Evolutionary conservation across 1,139 yeast species (phyloP).

Genomic region (Sugiyamaella grinbergsii): DNA sequence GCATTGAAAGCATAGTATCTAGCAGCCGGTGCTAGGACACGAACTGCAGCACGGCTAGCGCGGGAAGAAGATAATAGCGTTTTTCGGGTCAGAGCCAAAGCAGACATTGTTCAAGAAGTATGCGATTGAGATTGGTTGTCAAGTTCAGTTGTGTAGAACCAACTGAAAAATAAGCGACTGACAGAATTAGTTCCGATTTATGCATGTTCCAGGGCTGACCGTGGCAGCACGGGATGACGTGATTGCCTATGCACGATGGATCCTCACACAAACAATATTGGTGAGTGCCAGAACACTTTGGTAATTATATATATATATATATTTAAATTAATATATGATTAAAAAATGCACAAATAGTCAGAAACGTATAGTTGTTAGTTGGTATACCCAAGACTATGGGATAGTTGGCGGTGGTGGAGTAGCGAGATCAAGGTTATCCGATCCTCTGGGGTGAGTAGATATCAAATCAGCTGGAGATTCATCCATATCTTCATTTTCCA

Average conservation of each 20-base stretch:
- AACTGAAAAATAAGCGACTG: not conserved
- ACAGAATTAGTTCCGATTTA: not conserved
- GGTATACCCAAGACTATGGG: slow-evolving; percentile 1
- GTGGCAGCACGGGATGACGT: not conserved
- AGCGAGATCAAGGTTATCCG: not conserved
- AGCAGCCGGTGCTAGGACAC: slow-evolving; percentile 15
- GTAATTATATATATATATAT: no score
- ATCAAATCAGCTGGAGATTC: slow-evolving; percentile 2
- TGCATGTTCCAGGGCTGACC: not conserved
- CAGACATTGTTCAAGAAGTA: slow-evolving; percentile 9
- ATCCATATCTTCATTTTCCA: slow-evolving; percentile 31
- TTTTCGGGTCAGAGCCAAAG: slow-evolving; percentile 14
- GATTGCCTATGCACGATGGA: not conserved
- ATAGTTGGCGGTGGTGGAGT: slow-evolving; percentile 8
- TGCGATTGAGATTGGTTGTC: not conserved
- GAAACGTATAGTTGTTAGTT: not conserved
- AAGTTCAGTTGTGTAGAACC: no score
- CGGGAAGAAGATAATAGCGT: slow-evolving; percentile 8
- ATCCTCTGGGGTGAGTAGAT: not conserved
- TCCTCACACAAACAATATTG: no score
- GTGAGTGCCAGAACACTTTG: no score
- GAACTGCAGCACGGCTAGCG: slow-evolving; percentile 11
- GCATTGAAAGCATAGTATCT: slow-evolving; percentile 31
- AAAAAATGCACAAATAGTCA: not conserved
- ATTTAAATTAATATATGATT: slow-evolving; percentile 1